Evolutionary conservation across 768 basidiomycete species (phyloP).

Genomic region (Agrocybe pediades): DNA sequence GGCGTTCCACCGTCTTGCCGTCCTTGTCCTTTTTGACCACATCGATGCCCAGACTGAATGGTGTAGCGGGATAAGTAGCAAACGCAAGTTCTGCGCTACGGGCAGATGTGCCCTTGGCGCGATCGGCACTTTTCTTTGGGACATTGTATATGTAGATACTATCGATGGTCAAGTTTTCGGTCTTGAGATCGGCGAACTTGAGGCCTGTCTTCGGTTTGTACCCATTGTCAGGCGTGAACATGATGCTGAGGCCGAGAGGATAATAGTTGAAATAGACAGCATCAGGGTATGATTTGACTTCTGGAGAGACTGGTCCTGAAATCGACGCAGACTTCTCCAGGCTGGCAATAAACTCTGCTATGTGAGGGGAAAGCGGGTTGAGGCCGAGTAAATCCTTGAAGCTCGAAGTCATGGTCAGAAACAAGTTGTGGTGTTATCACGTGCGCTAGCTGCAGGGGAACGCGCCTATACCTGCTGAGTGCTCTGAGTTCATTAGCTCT

Average conservation of each 20-base stretch:
- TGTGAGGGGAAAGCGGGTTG: slow-evolving; percentile 45
- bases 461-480: no score
- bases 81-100: slow-evolving; percentile 55
- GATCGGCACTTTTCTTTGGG: slow-evolving; percentile 28
- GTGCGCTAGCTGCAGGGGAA: background rate
- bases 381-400: slow-evolving; percentile 49
- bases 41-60: slow-evolving; percentile 48
- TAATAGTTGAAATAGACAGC: slow-evolving; percentile 87
- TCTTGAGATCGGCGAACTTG: slow-evolving; percentile 34
- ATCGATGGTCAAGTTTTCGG: slow-evolving; percentile 58
- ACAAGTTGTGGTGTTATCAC: slow-evolving; percentile 5
- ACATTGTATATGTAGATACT: slow-evolving; percentile 86
- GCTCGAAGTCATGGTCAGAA: slow-evolving; percentile 6
- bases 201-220: slow-evolving; percentile 58
- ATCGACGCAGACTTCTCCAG: slow-evolving; percentile 30
- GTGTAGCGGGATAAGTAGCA: slow-evolving; percentile 56
- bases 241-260: slow-evolving; percentile 77
- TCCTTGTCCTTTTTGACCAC: slow-evolving; percentile 35
- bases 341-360: slow-evolving; percentile 44
- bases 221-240: slow-evolving; percentile 66
- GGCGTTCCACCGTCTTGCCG: slow-evolving; percentile 35
- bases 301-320: slow-evolving; percentile 36
- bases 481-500: no score
- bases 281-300: slow-evolving; percentile 81
- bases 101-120: slow-evolving; percentile 35